Percentiles rank a stretch among this genome's conserved stretches.
phyloP scores from a whole-genome alignment of 2,329 filamentous ascomycete species.

The Endoconidiophora laricicola region DNA sequence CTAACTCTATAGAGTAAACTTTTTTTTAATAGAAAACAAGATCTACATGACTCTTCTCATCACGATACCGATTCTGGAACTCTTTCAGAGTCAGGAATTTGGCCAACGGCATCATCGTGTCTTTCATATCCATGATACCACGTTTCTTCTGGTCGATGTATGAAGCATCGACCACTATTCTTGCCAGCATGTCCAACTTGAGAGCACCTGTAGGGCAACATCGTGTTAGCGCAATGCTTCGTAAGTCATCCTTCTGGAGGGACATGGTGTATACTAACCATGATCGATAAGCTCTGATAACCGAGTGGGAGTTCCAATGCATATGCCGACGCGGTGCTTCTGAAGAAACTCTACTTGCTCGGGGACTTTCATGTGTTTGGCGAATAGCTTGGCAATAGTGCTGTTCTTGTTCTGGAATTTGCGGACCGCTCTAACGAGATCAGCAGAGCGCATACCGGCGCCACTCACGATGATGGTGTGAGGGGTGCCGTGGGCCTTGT shows the following conservation, averaged over 20 bases:
- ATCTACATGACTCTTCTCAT: constrained; percentile 39
- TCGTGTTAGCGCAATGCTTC: not conserved
- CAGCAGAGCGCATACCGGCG: constrained; percentile 71
- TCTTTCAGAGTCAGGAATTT: constrained; percentile 54
- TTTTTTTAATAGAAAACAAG: constrained; percentile 46
- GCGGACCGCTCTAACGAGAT: constrained; percentile 60
- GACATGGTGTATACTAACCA: constrained; percentile 31
- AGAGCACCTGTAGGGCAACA: constrained; percentile 38
- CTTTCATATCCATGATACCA: constrained; percentile 87
- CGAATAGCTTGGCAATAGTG: constrained; percentile 79
- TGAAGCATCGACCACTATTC: constrained; percentile 77
- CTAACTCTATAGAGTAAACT: not conserved
- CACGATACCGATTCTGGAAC: constrained; percentile 53
- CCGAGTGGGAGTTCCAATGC: constrained; percentile 75
- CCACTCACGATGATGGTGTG: constrained; percentile 82
- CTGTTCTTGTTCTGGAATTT: constrained; percentile 65
- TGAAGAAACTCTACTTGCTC: constrained; percentile 68
- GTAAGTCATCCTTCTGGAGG: not conserved
- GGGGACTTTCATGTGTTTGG: constrained; percentile 91
- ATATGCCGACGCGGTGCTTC: constrained; percentile 58
- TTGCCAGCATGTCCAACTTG: constrained; percentile 52
- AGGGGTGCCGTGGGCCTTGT: constrained; percentile 52
- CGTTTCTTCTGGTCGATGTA: constrained; percentile 91
- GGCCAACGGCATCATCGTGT: constrained; percentile 67
- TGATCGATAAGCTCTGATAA: constrained; percentile 69